Base-by-base conservation (phyloP, 2,329 filamentous ascomycete species). In the Trichoderma sp. region DNA sequence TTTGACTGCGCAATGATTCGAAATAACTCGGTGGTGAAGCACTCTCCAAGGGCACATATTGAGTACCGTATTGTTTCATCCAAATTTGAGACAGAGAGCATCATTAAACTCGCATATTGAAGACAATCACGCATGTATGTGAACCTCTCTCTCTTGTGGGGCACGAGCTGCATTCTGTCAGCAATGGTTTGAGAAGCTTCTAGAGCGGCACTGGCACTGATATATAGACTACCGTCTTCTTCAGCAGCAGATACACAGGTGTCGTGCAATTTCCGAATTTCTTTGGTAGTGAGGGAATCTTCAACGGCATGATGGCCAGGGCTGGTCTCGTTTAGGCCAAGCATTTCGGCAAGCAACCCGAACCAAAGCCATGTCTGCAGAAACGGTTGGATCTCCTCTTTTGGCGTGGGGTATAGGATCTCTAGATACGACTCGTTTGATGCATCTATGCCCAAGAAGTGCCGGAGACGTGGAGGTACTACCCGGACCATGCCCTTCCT, bases 281-380 rank as follows among this genome's bases (percentile, higher is more conserved):
- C 73, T 2, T 60, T 37, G 4, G 39, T 39, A 15, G 68, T 69
- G 25, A 66, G 10, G 4, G 58, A 22, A 12, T 68, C 59, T 25
- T 70, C 66, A 27, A 72, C 9, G 25, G 73, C 48, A 6, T 68
- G 60, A 2, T 39, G 19, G n/a, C 71, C 72, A 5, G 70, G 60
- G 3, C 56, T 53, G 1, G 69, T 60, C 59, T 73, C 72, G 53
- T 76, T 76, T 4, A 75, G 59, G 25, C 73, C 71, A 4, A 77
- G 42, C 32, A 76, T 71, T 61, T 79, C 77, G 5, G 74, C 71
- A 17, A 76, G 34, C 4, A 76, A 68, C 0, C 77, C 77, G 67
- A 79, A 77, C 59, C 73, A 78, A 8, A 79, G 69, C 76, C 77
- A 79, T 7, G 74, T 77, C 61, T 78, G 77, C 15, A 76, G 56